Evolutionary conservation across 164 flowering plant genomes (phyloP).

Genomic region (Piper betle): DNA sequence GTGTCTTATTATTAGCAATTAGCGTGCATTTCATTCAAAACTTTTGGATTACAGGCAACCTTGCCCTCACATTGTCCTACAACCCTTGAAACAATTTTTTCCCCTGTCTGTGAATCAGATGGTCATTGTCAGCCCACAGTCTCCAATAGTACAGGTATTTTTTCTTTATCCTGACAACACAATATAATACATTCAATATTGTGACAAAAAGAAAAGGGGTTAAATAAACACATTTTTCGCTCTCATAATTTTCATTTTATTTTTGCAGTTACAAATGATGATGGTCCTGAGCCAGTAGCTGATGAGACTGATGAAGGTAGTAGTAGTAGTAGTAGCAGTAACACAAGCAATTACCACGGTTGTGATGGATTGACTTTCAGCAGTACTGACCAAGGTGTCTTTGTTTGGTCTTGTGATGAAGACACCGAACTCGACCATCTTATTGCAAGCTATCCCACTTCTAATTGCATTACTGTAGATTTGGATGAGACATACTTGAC

Average conservation of each 20-base stretch:
- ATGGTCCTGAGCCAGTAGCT: conserved; percentile 18
- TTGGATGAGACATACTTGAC: conserved; percentile 45
- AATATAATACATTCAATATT: not conserved
- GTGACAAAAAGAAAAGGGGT: not conserved
- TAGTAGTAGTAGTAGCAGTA: conserved; percentile 32
- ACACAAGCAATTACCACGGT: conserved; percentile 31
- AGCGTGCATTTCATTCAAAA: not conserved
- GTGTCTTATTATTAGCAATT: not conserved
- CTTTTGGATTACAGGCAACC: conserved; percentile 24
- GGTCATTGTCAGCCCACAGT: conserved; percentile 11
- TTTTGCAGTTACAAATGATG: conserved; percentile 19
- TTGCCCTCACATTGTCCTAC: conserved; percentile 22
- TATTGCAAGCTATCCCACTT: conserved; percentile 16
- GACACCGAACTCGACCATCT: conserved; percentile 19
- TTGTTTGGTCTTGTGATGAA: conserved; percentile 35
- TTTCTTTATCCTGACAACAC: not conserved
- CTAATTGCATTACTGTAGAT: conserved; percentile 44
- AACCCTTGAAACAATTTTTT: conserved; percentile 46
- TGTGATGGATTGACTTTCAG: conserved; percentile 57
- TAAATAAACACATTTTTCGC: not conserved
- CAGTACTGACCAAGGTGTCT: conserved; percentile 54
- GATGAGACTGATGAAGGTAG: conserved; percentile 46
- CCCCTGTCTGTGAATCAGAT: conserved; percentile 25
- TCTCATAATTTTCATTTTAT: not conserved
- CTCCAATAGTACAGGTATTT: conserved; percentile 24